Evolutionary conservation across 768 basidiomycete genomes (phyloP).

Genomic region (Lyophyllum semitale): DNA sequence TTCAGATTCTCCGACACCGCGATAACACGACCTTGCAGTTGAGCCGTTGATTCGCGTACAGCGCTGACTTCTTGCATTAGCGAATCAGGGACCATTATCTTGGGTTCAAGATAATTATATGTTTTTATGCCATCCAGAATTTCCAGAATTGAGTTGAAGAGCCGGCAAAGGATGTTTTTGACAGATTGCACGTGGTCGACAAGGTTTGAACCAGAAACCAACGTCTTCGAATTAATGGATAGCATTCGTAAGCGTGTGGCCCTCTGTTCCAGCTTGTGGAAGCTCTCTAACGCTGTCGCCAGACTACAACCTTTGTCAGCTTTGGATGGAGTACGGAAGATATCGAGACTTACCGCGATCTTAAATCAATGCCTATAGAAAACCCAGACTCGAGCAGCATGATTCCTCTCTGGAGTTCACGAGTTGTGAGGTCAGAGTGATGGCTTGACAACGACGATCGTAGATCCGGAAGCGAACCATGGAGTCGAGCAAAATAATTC

Average conservation of each 20-base stretch:
- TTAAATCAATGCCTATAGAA: constrained; percentile 59
- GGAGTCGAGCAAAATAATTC: constrained; percentile 64
- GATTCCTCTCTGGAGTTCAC: constrained; percentile 80
- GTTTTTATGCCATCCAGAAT: constrained; percentile 31
- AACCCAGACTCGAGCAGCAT: constrained; percentile 81
- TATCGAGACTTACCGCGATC: constrained; percentile 58
- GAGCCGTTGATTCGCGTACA: constrained; percentile 22
- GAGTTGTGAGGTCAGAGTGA: constrained; percentile 81
- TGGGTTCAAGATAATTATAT: constrained; percentile 34
- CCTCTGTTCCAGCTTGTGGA: constrained; percentile 23
- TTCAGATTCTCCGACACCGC: constrained; percentile 19
- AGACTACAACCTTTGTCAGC: constrained; percentile 26
- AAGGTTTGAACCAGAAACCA: constrained; percentile 9
- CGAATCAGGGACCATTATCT: constrained; percentile 17
- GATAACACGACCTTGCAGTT: constrained; percentile 26
- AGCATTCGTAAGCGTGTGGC: constrained; percentile 28
- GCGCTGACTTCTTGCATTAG: constrained; percentile 29
- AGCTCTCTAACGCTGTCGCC: constrained; percentile 22
- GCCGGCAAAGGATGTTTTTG: constrained; percentile 30
- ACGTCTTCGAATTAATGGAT: constrained; percentile 10
- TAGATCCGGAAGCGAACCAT: constrained; percentile 65
- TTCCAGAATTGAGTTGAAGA: constrained; percentile 38
- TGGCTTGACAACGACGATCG: constrained; percentile 65
- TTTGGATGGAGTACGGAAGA: background rate
- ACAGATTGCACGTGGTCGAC: constrained; percentile 18